Evolutionary conservation across 2,329 filamentous ascomycete species (phyloP).

Genomic region (Hortaea werneckii): DNA sequence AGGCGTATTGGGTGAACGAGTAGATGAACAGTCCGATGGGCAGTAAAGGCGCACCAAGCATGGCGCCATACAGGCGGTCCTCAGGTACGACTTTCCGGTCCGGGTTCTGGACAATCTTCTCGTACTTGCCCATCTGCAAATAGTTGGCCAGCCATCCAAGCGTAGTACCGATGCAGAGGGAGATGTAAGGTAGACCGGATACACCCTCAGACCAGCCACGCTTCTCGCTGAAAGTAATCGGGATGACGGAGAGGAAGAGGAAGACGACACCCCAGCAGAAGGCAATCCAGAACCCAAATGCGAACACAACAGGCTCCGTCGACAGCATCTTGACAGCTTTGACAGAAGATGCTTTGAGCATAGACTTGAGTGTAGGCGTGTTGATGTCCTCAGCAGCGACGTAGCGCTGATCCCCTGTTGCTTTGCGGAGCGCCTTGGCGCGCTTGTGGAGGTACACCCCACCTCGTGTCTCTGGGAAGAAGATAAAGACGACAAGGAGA

Average conservation of each 20-base stretch:
- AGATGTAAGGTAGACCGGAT: slow-evolving; percentile 42
- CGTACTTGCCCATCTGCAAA: slow-evolving; percentile 43
- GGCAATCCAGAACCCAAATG: slow-evolving; percentile 42
- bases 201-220: slow-evolving; percentile 43
- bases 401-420: slow-evolving; percentile 41
- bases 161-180: slow-evolving; percentile 39
- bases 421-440: slow-evolving; percentile 37
- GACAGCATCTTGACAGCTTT: slow-evolving; percentile 42
- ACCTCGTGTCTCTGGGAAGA: slow-evolving; percentile 39
- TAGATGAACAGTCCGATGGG: slow-evolving; percentile 44
- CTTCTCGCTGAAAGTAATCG: slow-evolving; percentile 43
- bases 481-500: slow-evolving; percentile 33
- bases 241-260: slow-evolving; percentile 43
- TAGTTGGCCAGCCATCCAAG: slow-evolving; percentile 40
- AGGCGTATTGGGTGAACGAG: slow-evolving; percentile 43
- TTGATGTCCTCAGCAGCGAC: slow-evolving; percentile 43
- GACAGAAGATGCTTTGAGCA: slow-evolving; percentile 40
- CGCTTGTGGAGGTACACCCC: slow-evolving; percentile 39
- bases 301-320: slow-evolving; percentile 41
- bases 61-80: slow-evolving; percentile 39
- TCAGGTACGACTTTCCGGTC: slow-evolving; percentile 32
- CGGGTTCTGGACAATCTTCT: slow-evolving; percentile 29
- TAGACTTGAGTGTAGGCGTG: slow-evolving; percentile 37
- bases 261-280: slow-evolving; percentile 47
- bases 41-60: slow-evolving; percentile 38